Conservation (phyloP, 192 early-diverging fungal species). For the Podila epigama region DNA sequence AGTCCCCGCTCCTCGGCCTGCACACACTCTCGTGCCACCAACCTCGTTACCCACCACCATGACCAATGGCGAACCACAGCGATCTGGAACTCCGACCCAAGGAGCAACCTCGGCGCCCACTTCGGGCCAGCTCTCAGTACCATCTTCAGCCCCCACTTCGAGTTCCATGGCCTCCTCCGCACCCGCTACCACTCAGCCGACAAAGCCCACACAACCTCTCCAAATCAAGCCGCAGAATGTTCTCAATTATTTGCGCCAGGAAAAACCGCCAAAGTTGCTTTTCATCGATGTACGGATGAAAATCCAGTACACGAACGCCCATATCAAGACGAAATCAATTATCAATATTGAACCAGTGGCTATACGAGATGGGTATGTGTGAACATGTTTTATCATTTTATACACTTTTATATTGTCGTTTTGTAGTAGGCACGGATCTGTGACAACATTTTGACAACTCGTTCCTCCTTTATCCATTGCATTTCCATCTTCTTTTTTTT, state of each 20-base stretch:
- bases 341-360: constrained; percentile 82
- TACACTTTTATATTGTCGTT: too few relatives aligned
- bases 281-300: constrained; percentile 82
- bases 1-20: neutral
- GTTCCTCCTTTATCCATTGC: too few relatives aligned
- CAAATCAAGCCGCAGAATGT: constrained; percentile 47
- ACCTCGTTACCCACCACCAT: neutral
- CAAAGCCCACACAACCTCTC: constrained; percentile 36
- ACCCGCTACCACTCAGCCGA: constrained; percentile 13
- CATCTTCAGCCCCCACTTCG: constrained; percentile 5
- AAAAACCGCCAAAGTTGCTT: constrained; percentile 58
- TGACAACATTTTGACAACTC: too few relatives aligned
- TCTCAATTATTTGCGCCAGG: constrained; percentile 45
- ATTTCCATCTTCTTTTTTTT: too few relatives aligned
- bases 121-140: constrained; percentile 5
- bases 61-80: constrained; percentile 22
- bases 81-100: neutral
- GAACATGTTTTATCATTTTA: too few relatives aligned
- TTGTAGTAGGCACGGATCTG: too few relatives aligned
- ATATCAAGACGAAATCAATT: constrained; percentile 68
- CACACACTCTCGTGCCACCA: neutral
- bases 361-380: constrained; percentile 60
- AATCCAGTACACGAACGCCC: constrained; percentile 71
- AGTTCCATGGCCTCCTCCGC: neutral
- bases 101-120: neutral